phyloP scores from a whole-genome alignment of 495 filamentous ascomycete genomes.

The Xylaria acuta region DNA sequence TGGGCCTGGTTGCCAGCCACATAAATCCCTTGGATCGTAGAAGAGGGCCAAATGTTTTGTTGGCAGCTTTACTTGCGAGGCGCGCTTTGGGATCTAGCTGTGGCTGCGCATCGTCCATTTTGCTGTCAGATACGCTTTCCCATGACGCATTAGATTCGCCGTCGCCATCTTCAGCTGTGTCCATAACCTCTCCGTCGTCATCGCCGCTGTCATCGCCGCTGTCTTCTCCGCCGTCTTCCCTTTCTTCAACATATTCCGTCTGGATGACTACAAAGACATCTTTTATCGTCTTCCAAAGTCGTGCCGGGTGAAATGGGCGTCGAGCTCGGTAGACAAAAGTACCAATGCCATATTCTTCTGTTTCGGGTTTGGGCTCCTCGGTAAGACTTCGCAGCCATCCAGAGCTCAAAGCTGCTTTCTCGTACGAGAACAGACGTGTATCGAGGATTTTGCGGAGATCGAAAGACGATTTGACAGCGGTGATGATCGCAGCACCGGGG shows the following conservation, averaged over 20 bases:
- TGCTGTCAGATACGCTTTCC: slow-evolving; percentile 15
- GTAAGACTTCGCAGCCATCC: slow-evolving; percentile 42
- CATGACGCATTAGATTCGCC: slow-evolving; percentile 29
- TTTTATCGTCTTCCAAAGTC: slow-evolving; percentile 57
- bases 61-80: slow-evolving; percentile 41
- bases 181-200: slow-evolving; percentile 12
- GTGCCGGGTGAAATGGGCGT: slow-evolving; percentile 59
- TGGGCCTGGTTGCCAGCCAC: slow-evolving; percentile 36
- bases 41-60: slow-evolving; percentile 35
- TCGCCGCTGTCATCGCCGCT: slow-evolving; percentile 31
- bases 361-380: slow-evolving; percentile 56
- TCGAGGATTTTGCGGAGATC: slow-evolving; percentile 59
- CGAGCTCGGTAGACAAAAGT: slow-evolving; percentile 62
- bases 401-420: slow-evolving; percentile 35
- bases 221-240: slow-evolving; percentile 30
- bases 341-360: slow-evolving; percentile 63
- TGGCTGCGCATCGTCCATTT: slow-evolving; percentile 33
- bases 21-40: slow-evolving; percentile 43
- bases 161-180: slow-evolving; percentile 23
- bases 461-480: slow-evolving; percentile 52
- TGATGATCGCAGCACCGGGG: slow-evolving; percentile 57
- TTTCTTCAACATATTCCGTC: slow-evolving; percentile 43
- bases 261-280: slow-evolving; percentile 61
- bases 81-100: slow-evolving; percentile 35
- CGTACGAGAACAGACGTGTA: slow-evolving; percentile 51